Conservation (phyloP, 116 monocot species). For the Posidonia oceanica region DNA sequence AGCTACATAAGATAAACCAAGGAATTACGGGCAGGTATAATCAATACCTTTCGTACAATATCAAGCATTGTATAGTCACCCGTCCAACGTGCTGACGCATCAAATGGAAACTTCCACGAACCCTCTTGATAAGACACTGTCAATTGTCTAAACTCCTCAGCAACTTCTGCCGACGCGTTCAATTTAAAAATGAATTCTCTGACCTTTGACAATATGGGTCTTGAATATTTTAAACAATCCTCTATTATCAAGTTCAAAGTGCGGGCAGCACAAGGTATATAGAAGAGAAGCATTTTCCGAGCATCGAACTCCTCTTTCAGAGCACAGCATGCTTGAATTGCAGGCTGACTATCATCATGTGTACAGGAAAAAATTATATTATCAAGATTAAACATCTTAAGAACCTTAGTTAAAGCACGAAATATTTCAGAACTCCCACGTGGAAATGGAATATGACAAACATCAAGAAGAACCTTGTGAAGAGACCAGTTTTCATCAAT, state of each 20-base stretch:
- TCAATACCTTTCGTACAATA: conserved; percentile 54
- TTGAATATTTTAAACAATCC: conserved; percentile 44
- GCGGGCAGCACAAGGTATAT: conserved; percentile 72
- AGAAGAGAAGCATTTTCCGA: conserved; percentile 43
- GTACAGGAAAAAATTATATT: conserved; percentile 66
- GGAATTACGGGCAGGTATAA: neutral
- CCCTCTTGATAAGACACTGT: conserved; percentile 61
- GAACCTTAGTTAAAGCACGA: conserved; percentile 32
- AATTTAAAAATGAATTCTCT: conserved; percentile 62
- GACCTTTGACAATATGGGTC: conserved; percentile 49
- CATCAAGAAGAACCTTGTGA: conserved; percentile 69
- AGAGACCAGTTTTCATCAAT: conserved; percentile 67
- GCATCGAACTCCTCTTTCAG: conserved; percentile 63
- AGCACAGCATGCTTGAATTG: conserved; percentile 57
- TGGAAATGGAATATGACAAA: conserved; percentile 55
- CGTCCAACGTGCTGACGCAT: conserved; percentile 66
- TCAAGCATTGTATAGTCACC: conserved; percentile 82
- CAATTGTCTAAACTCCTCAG: conserved; percentile 61
- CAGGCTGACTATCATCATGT: conserved; percentile 43
- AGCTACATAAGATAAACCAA: neutral
- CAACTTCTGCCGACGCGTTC: conserved; percentile 35
- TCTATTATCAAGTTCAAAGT: conserved; percentile 64
- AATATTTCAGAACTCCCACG: conserved; percentile 48
- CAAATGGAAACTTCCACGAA: conserved; percentile 76
- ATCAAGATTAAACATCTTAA: conserved; percentile 48